Base-by-base conservation (phyloP, 2,329 filamentous ascomycete genomes). In the Cadophora gregata region DNA sequence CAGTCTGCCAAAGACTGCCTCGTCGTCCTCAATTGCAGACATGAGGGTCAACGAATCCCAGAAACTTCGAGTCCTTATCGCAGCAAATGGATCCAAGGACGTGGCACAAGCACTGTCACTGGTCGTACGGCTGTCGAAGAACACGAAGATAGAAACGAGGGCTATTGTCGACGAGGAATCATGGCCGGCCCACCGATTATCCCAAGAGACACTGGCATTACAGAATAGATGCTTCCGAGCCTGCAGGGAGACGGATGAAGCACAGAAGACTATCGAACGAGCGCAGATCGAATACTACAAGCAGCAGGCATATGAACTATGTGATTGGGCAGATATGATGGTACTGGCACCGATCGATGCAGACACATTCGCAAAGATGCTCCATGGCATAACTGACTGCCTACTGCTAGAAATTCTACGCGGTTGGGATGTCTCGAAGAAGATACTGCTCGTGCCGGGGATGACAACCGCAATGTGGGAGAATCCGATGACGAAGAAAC, bases 401-500 rank as follows among this genome's bases (percentile, higher is more conserved):
- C 84, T 97, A 63, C 83, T 96, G 8, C 84, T 96, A 62, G 91
- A 95, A 72, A 87, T 97, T 0, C 78, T 97, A 59, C 87, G 94
- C 62, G 91, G 92, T 64, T 97, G 94, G 94, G 90, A 96, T 73
- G 88, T 91, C 0, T 90, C 90, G 7, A 97, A 97, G 80, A 91
- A 90, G 73, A 91, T 97, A 33, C 80, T 97, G 59, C 81, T 97
- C 65, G 89, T 97, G 7, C 93, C 94, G 0, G 93, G 92, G 70
- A 96, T 97, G 93, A 95, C 92, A 38, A 88, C 88, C 1, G 86
- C 91, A 67, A 93, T 95, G 88, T 97, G 93, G 93, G 89, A 94
- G 76, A 93, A 96, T 74, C 93, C 93, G 2, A 89, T 94, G 80
- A 97, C 93, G 19, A 92, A 92, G 80, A 91, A 93, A 74, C 93